A percentile compares a stretch with the other conserved stretches of the same genome.
Evolutionary conservation across 768 basidiomycete genomes (phyloP).

Genomic region (Basidioascus undulatus): DNA sequence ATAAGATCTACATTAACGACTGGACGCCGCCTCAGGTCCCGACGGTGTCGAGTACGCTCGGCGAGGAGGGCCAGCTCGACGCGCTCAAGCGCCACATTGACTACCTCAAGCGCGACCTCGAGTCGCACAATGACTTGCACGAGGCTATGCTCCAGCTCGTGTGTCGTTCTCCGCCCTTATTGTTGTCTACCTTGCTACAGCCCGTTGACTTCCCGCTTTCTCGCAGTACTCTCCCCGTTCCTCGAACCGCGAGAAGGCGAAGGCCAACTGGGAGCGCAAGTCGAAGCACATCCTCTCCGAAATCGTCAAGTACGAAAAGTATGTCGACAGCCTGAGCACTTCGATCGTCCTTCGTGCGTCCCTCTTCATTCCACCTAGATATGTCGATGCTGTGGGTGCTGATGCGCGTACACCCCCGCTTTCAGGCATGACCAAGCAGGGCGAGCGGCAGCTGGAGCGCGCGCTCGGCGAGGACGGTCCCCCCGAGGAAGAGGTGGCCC

Average conservation of each 20-base stretch:
- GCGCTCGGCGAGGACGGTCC: too few species aligned
- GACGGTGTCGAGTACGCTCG: slow-evolving; percentile 54
- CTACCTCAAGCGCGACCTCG: slow-evolving; percentile 50
- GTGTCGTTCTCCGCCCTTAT: slow-evolving; percentile 8
- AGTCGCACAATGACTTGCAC: slow-evolving; percentile 58
- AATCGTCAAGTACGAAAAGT: slow-evolving; percentile 85
- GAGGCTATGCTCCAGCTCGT: slow-evolving; percentile 64
- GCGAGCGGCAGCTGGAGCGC: too few species aligned
- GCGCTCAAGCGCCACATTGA: slow-evolving; percentile 59
- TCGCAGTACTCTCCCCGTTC: slow-evolving; percentile 58
- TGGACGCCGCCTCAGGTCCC: slow-evolving; percentile 85
- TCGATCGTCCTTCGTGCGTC: slow-evolving; percentile 69
- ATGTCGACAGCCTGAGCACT: slow-evolving; percentile 63
- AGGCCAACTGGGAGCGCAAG: slow-evolving; percentile 78
- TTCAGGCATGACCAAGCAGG: too few species aligned
- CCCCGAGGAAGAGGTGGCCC: too few species aligned
- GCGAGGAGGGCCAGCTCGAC: slow-evolving; percentile 82
- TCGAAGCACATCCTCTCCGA: slow-evolving; percentile 72
- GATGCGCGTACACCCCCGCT: too few species aligned
- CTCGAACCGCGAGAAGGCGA: slow-evolving; percentile 43
- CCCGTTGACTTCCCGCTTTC: neutral
- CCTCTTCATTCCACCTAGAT: too few species aligned
- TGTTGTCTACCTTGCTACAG: neutral
- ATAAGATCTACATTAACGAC: slow-evolving; percentile 59
- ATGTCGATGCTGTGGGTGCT: too few species aligned